phyloP scores from a whole-genome alignment of 2,329 filamentous ascomycete genomes.

The Monosporascus sp. region DNA sequence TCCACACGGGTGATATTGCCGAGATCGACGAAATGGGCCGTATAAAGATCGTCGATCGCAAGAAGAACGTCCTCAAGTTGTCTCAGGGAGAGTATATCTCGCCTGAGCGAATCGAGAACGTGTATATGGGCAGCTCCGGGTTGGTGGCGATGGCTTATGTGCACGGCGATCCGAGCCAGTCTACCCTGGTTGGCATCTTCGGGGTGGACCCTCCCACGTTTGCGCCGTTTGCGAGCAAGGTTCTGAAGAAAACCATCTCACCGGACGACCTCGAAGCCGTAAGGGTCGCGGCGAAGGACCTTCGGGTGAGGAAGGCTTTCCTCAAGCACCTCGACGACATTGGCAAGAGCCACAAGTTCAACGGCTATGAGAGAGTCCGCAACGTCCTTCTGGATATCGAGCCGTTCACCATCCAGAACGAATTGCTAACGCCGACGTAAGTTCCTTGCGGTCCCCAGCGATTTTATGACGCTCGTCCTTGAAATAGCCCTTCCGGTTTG shows the following conservation, averaged over 20 bases:
- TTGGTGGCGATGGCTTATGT: conserved; percentile 79
- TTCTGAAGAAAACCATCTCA: conserved; percentile 62
- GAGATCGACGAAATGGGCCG: conserved; percentile 79
- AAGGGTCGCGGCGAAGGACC: conserved; percentile 59
- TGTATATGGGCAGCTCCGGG: conserved; percentile 76
- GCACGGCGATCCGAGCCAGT: conserved; percentile 81
- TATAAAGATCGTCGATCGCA: conserved; percentile 89
- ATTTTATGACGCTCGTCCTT: not conserved
- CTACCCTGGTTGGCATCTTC: conserved; percentile 78
- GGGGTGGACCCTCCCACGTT: conserved; percentile 83
- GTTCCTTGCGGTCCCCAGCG: conserved; percentile 23
- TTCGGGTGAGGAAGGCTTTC: conserved; percentile 68
- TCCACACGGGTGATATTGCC: conserved; percentile 90
- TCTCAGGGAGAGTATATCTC: conserved; percentile 98
- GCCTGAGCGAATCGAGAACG: conserved; percentile 93
- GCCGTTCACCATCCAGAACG: conserved; percentile 90
- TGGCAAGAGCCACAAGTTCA: conserved; percentile 80
- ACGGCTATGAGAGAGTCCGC: conserved; percentile 80
- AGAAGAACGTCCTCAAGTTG: conserved; percentile 99
- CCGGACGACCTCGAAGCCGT: conserved; percentile 62
- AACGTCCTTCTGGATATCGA: conserved; percentile 73
- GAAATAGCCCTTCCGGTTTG: not conserved
- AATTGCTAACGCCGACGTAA: conserved; percentile 83
- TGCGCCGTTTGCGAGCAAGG: conserved; percentile 70
- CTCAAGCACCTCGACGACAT: conserved; percentile 74